Percentiles rank a stretch among this genome's conserved stretches.
These are phyloP conservation scores for Spathaspora gorwiae DNA, from an alignment of 805 yeast genomes.

Conservation along the genomic window DNA sequence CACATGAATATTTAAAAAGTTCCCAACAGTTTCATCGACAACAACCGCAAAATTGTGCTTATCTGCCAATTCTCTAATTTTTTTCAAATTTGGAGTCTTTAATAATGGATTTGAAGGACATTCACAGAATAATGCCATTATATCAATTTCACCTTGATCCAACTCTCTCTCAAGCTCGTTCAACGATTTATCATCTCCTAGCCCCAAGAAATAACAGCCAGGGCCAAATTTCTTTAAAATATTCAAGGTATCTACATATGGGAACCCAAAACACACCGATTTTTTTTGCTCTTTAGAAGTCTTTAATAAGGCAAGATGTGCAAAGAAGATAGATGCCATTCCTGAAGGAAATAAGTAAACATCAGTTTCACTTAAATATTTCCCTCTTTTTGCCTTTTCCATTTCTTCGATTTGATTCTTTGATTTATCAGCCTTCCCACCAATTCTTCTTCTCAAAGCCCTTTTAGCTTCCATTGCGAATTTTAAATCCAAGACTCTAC, in stretches of 20 bases:
- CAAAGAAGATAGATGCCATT: conserved; percentile 85
- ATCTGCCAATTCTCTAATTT: conserved; percentile 61
- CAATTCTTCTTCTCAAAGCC: conserved; percentile 70
- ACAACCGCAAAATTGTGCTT: conserved; percentile 72
- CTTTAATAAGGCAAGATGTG: conserved; percentile 57
- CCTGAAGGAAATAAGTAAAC: conserved; percentile 87
- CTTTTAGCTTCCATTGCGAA: conserved; percentile 71
- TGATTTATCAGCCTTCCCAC: conserved; percentile 53
- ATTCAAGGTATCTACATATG: conserved; percentile 88
- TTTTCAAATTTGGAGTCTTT: conserved; percentile 71
- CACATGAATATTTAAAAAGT: conserved; percentile 77
- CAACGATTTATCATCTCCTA: conserved; percentile 70
- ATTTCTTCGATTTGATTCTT: conserved; percentile 21
- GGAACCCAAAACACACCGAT: conserved; percentile 93
- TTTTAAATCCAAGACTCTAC: conserved; percentile 77
- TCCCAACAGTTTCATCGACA: conserved; percentile 94
- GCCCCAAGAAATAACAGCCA: conserved; percentile 81
- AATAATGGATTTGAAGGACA: conserved; percentile 94
- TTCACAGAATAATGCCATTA: conserved; percentile 82
- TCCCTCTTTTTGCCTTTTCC: conserved; percentile 24
- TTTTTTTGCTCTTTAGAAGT: conserved; percentile 33
- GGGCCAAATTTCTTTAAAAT: conserved; percentile 87
- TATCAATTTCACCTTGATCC: conserved; percentile 48
- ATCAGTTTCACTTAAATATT: conserved; percentile 47
- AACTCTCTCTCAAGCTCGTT: conserved; percentile 60